A percentile compares a stretch with the other conserved stretches of the same genome.
phyloP scores from a whole-genome alignment of 805 yeast genomes.

The Pichia nanzhaoensis region DNA sequence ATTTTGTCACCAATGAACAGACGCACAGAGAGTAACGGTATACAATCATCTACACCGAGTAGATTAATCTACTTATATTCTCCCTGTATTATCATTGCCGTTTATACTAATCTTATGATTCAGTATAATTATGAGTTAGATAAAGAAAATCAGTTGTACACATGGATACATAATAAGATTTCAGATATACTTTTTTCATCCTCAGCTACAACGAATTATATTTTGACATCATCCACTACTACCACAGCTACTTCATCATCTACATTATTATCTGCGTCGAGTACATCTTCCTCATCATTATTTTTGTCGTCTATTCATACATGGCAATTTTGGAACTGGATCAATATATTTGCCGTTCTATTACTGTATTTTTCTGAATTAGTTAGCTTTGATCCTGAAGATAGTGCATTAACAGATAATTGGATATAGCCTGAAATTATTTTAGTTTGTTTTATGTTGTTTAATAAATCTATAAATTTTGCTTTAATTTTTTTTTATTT shows the following conservation, averaged over 20 bases:
- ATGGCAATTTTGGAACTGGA: conserved; percentile 98
- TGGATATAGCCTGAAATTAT: conserved; percentile 18
- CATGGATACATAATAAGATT: conserved; percentile 25
- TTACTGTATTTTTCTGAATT: conserved; percentile 77
- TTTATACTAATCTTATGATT: conserved; percentile 88
- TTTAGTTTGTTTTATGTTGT: background rate
- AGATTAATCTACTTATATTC: conserved; percentile 76
- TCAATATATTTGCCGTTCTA: conserved; percentile 75
- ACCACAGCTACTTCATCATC: conserved; percentile 1
- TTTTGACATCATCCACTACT: background rate
- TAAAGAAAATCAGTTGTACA: conserved; percentile 37
- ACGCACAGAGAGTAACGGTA: conserved; percentile 3
- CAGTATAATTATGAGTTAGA: conserved; percentile 77
- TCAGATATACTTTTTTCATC: conserved; percentile 11
- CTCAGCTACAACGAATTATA: conserved; percentile 3
- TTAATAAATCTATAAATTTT: background rate
- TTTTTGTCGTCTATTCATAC: conserved; percentile 40
- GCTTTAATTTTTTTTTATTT: background rate
- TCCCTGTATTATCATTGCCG: conserved; percentile 91
- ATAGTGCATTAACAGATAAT: conserved; percentile 29
- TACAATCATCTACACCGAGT: conserved; percentile 30
- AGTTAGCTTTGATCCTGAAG: conserved; percentile 33
- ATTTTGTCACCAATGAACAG: conserved; percentile 28
- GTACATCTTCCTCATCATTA: background rate
- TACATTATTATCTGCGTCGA: background rate